A percentile compares a stretch with the other conserved stretches of the same genome.
These are phyloP conservation scores for Hansenula sp. DNA, from an alignment of 1,139 yeast genomes.

Conservation along the genomic window DNA sequence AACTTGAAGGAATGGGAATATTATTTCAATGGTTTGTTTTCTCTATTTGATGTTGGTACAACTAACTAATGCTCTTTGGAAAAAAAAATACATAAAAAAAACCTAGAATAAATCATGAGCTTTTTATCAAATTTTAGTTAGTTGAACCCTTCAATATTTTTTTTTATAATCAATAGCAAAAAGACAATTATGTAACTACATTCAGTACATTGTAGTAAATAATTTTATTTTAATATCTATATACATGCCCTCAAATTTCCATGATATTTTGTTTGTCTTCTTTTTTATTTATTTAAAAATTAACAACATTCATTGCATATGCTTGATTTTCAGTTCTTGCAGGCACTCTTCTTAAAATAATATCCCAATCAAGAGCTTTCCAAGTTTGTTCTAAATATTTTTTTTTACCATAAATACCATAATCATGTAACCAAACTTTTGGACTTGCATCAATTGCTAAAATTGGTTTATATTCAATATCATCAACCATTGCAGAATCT, in stretches of 20 bases:
- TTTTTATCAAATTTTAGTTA: too few species aligned
- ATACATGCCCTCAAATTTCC: neutral
- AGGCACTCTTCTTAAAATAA: slow-evolving; percentile 56
- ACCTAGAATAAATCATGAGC: too few species aligned
- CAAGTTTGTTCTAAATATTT: slow-evolving; percentile 64
- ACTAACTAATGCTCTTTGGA: too few species aligned
- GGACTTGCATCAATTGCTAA: slow-evolving; percentile 70
- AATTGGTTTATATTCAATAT: slow-evolving; percentile 49
- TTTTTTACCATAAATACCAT: slow-evolving; percentile 72
- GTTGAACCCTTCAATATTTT: too few species aligned
- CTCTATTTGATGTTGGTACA: too few species aligned
- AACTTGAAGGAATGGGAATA: too few species aligned
- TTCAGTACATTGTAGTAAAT: too few species aligned
- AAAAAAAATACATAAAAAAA: too few species aligned
- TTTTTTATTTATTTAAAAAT: neutral
- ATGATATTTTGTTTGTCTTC: too few species aligned
- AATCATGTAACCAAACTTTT: slow-evolving; percentile 62
- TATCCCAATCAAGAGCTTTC: slow-evolving; percentile 70
- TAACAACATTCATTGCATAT: neutral
- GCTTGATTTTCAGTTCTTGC: neutral
- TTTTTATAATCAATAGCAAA: too few species aligned
- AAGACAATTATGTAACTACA: too few species aligned
- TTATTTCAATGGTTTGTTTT: too few species aligned
- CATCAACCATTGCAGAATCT: slow-evolving; percentile 9
- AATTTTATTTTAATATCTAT: neutral